These are phyloP conservation scores for Trypanosoma vivax DNA, from an alignment of 208 protist species.

Conservation along the genomic window DNA sequence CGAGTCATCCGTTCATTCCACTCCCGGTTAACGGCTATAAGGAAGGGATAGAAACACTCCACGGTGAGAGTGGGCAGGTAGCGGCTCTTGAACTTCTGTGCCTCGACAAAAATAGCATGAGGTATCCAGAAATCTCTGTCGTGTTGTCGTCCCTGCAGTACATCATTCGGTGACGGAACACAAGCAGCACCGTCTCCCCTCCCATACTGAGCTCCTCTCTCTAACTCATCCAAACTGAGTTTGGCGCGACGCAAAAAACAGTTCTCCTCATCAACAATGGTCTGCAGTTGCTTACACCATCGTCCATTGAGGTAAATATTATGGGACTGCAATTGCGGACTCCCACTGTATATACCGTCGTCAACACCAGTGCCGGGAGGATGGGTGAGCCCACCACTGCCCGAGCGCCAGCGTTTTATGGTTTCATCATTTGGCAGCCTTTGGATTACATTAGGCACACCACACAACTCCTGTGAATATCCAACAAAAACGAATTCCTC, in stretches of 20 bases:
- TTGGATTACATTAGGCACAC: not conserved
- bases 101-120: conserved; percentile 62
- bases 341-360: conserved; percentile 75
- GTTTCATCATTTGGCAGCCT: not conserved
- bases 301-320: conserved; percentile 80
- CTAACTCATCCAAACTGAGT: conserved; percentile 63
- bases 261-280: conserved; percentile 66
- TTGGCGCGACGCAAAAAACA: conserved; percentile 49
- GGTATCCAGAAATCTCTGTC: conserved; percentile 86
- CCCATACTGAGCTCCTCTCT: conserved; percentile 39
- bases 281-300: conserved; percentile 61
- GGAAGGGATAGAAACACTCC: conserved; percentile 72
- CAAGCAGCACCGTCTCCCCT: conserved; percentile 17
- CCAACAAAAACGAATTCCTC: conserved; percentile 57
- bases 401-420: conserved; percentile 5
- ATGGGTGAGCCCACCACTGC: not conserved
- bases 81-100: conserved; percentile 80
- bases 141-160: conserved; percentile 59
- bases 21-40: conserved; percentile 68
- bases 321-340: conserved; percentile 46
- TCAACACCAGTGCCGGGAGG: conserved; percentile 52
- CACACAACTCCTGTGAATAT: not conserved
- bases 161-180: conserved; percentile 44
- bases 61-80: conserved; percentile 63
- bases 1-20: conserved; percentile 65